Percentiles rank a stretch among this genome's conserved stretches.
Evolutionary conservation across 768 basidiomycete species (phyloP).

Genomic region (Hypholoma sublateritium): DNA sequence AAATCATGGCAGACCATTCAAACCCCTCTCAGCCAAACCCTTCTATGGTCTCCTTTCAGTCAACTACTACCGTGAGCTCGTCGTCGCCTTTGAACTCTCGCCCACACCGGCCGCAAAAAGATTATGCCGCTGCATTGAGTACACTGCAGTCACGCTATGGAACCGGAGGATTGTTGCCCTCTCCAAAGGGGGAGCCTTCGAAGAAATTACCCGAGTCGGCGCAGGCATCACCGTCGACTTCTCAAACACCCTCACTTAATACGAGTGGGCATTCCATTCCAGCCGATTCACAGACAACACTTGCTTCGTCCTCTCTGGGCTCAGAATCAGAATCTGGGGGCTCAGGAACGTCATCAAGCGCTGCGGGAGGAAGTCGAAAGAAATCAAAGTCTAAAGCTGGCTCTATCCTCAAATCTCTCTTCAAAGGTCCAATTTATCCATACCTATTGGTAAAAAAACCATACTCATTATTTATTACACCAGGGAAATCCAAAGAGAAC

Average conservation of each 20-base stretch:
- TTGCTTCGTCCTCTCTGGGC: slow-evolving; percentile 3
- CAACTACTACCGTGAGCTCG: slow-evolving; percentile 22
- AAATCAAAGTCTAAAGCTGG: slow-evolving; percentile 12
- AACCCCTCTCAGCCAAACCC: slow-evolving; percentile 5
- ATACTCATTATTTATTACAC: not conserved
- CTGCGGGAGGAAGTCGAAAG: slow-evolving; percentile 1
- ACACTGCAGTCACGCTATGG: slow-evolving; percentile 37
- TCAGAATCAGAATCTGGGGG: slow-evolving; percentile 3
- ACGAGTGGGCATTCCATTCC: not conserved
- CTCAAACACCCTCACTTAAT: slow-evolving; percentile 1
- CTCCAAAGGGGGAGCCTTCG: slow-evolving; percentile 27
- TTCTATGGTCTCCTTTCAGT: slow-evolving; percentile 23
- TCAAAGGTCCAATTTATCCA: slow-evolving; percentile 18
- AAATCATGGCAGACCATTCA: too few relatives aligned
- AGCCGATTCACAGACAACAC: slow-evolving; percentile 15
- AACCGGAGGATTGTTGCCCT: slow-evolving; percentile 25
- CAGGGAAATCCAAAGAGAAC: not conserved
- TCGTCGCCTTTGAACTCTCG: slow-evolving; percentile 15
- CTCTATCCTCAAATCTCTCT: slow-evolving; percentile 19
- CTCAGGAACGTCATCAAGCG: slow-evolving; percentile 5
- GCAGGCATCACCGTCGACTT: slow-evolving; percentile 7
- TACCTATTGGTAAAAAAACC: not conserved
- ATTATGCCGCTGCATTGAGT: slow-evolving; percentile 36
- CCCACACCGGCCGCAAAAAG: slow-evolving; percentile 24
- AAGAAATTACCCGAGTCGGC: slow-evolving; percentile 20